Percentiles rank a stretch among this genome's conserved stretches.
Conservation (phyloP, 306 rosid genomes). For the Dalbergia cochinchinensis region DNA sequence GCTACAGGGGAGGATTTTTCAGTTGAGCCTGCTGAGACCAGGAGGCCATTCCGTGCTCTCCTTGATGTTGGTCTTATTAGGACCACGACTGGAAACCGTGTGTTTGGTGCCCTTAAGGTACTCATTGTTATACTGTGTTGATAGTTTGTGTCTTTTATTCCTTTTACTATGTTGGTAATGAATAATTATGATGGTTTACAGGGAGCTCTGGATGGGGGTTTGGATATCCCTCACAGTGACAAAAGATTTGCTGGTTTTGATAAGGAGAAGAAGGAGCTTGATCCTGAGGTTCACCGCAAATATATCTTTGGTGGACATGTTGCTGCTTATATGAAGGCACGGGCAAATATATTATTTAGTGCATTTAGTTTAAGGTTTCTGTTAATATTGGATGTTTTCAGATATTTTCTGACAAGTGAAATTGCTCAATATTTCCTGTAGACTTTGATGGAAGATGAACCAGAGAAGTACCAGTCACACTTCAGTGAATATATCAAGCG, state of each 20-base stretch:
- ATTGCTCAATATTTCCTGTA: slow-evolving; percentile 20
- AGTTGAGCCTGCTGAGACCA: slow-evolving; percentile 84
- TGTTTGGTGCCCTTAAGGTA: slow-evolving; percentile 89
- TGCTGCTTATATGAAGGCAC: slow-evolving; percentile 74
- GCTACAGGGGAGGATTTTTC: slow-evolving; percentile 93
- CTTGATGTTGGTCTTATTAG: slow-evolving; percentile 88
- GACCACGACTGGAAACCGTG: slow-evolving; percentile 92
- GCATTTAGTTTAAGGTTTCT: neutral
- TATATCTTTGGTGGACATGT: slow-evolving; percentile 84
- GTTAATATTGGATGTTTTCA: neutral
- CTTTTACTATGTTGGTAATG: neutral
- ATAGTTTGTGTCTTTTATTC: neutral
- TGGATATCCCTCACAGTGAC: slow-evolving; percentile 92
- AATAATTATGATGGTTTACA: slow-evolving; percentile 36
- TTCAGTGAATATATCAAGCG: slow-evolving; percentile 77
- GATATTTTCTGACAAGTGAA: neutral
- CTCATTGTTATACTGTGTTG: neutral
- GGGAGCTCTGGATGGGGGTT: slow-evolving; percentile 95
- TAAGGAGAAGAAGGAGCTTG: slow-evolving; percentile 77
- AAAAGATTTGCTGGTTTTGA: slow-evolving; percentile 88
- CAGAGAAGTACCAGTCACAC: slow-evolving; percentile 83
- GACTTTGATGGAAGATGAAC: slow-evolving; percentile 80
- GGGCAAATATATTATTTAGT: neutral
- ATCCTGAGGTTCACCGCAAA: slow-evolving; percentile 84
- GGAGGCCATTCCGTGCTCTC: slow-evolving; percentile 98